Evolutionary conservation across 805 yeast genomes (phyloP).

Genomic region (Teunomyces pallodes): DNA sequence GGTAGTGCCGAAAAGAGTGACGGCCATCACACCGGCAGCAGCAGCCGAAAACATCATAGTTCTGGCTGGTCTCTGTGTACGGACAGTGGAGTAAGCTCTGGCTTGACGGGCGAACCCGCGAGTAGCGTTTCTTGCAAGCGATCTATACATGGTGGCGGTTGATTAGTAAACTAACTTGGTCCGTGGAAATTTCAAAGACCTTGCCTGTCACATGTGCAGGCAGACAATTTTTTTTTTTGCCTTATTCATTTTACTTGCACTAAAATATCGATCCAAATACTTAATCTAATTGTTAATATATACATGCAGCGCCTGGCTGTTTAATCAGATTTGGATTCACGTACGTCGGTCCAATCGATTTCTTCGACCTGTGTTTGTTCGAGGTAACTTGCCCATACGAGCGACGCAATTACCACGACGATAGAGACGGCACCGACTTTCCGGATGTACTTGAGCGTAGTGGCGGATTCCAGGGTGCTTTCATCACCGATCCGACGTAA

Average conservation of each 20-base stretch:
- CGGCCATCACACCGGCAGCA: not conserved
- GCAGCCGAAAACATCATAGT: not conserved
- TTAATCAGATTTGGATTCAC: slow-evolving; percentile 16
- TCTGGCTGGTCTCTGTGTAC: not conserved
- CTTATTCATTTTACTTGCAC: no score
- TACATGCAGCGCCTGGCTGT: not conserved
- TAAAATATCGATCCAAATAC: not conserved
- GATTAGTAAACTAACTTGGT: not conserved
- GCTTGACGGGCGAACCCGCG: slow-evolving; percentile 6
- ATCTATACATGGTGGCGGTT: slow-evolving; percentile 18
- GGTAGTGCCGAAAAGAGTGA: not conserved
- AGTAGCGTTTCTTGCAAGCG: slow-evolving; percentile 12
- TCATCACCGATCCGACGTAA: slow-evolving; percentile 35
- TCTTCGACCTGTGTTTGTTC: slow-evolving; percentile 8
- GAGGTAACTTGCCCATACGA: slow-evolving; percentile 25
- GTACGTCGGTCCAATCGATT: slow-evolving; percentile 14
- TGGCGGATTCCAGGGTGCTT: slow-evolving; percentile 26
- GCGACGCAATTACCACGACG: slow-evolving; percentile 24
- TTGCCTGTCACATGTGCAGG: not conserved
- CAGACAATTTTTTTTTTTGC: not conserved
- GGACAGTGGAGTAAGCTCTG: not conserved
- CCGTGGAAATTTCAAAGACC: not conserved
- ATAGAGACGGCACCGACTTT: slow-evolving; percentile 26
- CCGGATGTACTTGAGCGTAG: slow-evolving; percentile 23
- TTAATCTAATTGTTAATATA: not conserved